Evolutionary conservation across 768 basidiomycete species (phyloP).

Genomic region (Termitomyces sp.): DNA sequence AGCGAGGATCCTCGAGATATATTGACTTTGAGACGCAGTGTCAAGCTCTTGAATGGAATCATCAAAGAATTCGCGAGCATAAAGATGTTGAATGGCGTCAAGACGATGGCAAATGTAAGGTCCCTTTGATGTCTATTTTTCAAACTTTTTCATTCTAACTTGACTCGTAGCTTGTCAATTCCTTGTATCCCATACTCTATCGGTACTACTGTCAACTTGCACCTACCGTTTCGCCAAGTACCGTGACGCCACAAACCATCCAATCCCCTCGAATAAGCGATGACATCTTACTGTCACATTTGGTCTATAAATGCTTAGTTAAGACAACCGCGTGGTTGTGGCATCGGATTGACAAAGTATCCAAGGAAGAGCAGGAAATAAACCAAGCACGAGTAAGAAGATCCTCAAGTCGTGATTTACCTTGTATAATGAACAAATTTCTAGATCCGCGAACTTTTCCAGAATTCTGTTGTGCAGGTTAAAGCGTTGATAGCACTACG

Average conservation of each 20-base stretch:
- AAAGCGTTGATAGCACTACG: conserved; percentile 56
- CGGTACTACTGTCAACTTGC: conserved; percentile 59
- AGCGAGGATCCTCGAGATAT: conserved; percentile 39
- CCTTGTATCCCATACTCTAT: conserved; percentile 52
- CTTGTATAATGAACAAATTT: not conserved
- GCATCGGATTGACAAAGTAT: conserved; percentile 43
- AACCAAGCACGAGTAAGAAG: conserved; percentile 53
- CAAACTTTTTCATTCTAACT: not conserved
- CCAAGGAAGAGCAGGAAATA: conserved; percentile 37
- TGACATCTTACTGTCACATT: conserved; percentile 53
- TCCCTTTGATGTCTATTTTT: not conserved
- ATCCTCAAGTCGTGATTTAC: not conserved
- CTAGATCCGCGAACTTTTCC: conserved; percentile 63
- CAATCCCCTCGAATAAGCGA: conserved; percentile 31
- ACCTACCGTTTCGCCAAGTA: conserved; percentile 31
- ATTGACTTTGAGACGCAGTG: conserved; percentile 53
- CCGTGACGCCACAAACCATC: conserved; percentile 41
- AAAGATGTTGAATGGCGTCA: conserved; percentile 68
- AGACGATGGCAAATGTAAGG: conserved; percentile 60
- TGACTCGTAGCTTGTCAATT: conserved; percentile 40
- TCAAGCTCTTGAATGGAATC: conserved; percentile 62
- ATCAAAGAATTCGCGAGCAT: conserved; percentile 67
- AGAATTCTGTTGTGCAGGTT: conserved; percentile 53
- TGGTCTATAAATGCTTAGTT: conserved; percentile 71
- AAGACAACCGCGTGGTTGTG: conserved; percentile 76